Percentiles rank a stretch among this genome's conserved stretches.
Conservation (phyloP, 371 early-diverging fungal species). For the Amoeboaphelidium protococcarum region DNA sequence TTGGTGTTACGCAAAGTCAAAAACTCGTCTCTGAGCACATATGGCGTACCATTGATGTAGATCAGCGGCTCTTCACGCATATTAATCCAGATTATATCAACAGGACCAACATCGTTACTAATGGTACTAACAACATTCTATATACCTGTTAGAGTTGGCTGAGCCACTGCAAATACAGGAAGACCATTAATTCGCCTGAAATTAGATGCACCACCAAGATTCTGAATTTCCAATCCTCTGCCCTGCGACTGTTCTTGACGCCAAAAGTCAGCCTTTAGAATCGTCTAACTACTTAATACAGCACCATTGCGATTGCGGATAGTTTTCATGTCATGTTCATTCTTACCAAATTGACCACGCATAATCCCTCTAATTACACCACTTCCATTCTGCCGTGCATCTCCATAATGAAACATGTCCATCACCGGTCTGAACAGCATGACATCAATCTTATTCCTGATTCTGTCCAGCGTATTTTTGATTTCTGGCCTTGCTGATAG, state of each 20-base stretch:
- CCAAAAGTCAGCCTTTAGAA: slow-evolving; percentile 46
- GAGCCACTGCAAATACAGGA: slow-evolving; percentile 31
- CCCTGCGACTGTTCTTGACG: slow-evolving; percentile 5
- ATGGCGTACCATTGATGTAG: slow-evolving; percentile 41
- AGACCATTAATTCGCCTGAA: slow-evolving; percentile 8
- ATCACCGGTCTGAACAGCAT: slow-evolving; percentile 34
- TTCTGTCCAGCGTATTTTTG: slow-evolving; percentile 24
- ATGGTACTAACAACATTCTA: slow-evolving; percentile 14
- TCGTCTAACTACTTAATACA: slow-evolving; percentile 33
- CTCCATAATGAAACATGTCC: no score
- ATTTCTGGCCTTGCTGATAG: slow-evolving; percentile 24
- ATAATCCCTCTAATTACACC: neutral
- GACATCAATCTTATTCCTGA: slow-evolving; percentile 20
- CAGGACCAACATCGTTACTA: slow-evolving; percentile 7
- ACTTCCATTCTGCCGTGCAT: no score
- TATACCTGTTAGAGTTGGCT: slow-evolving; percentile 36
- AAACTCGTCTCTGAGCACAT: slow-evolving; percentile 36
- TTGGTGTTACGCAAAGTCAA: slow-evolving; percentile 33
- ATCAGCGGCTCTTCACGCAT: slow-evolving; percentile 48
- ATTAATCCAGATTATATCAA: slow-evolving; percentile 34
- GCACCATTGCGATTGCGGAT: slow-evolving; percentile 20
- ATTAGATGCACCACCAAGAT: slow-evolving; percentile 18
- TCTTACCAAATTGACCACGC: neutral
- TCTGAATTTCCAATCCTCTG: slow-evolving; percentile 8
- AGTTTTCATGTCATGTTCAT: neutral